These are phyloP conservation scores for Salicornia ramosissima DNA, from an alignment of 148 eudicot genomes.

Conservation along the genomic window DNA sequence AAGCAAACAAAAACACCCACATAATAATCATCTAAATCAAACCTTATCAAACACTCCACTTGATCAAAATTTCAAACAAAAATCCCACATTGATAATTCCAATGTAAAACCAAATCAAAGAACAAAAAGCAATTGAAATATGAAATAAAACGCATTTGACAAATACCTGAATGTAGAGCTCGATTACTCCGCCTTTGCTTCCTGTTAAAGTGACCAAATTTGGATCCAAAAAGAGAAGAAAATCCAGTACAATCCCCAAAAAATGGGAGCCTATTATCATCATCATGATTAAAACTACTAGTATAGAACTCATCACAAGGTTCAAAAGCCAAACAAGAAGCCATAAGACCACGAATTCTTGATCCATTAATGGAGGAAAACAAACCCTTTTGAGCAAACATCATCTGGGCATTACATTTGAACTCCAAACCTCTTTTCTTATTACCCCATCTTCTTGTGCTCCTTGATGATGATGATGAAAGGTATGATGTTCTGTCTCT, in stretches of 20 bases:
- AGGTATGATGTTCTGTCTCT: constrained; percentile 10
- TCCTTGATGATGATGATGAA: constrained; percentile 15
- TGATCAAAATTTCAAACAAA: not conserved
- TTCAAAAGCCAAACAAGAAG: constrained; percentile 32
- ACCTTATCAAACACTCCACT: not conserved
- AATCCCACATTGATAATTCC: constrained; percentile 4
- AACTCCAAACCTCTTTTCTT: constrained; percentile 23
- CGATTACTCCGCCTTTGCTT: constrained; percentile 39
- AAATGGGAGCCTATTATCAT: constrained; percentile 13
- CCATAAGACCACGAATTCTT: constrained; percentile 36
- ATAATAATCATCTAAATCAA: not conserved
- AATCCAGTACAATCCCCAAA: constrained; percentile 28
- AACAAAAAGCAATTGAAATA: not conserved
- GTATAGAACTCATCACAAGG: constrained; percentile 36
- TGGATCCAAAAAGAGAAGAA: constrained; percentile 37
- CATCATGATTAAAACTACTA: not conserved
- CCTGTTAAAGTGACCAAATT: constrained; percentile 21
- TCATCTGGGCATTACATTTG: constrained; percentile 26
- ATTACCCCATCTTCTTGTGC: constrained; percentile 17
- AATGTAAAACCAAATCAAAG: constrained; percentile 8
- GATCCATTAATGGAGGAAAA: constrained; percentile 36
- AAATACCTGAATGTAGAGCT: constrained; percentile 37
- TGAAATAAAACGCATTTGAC: not conserved
- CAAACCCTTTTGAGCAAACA: constrained; percentile 5
- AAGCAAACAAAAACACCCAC: not conserved